These are phyloP conservation scores for Cryptosporidium viatorum DNA, from an alignment of 169 alveolate genomes.

Conservation along the genomic window DNA sequence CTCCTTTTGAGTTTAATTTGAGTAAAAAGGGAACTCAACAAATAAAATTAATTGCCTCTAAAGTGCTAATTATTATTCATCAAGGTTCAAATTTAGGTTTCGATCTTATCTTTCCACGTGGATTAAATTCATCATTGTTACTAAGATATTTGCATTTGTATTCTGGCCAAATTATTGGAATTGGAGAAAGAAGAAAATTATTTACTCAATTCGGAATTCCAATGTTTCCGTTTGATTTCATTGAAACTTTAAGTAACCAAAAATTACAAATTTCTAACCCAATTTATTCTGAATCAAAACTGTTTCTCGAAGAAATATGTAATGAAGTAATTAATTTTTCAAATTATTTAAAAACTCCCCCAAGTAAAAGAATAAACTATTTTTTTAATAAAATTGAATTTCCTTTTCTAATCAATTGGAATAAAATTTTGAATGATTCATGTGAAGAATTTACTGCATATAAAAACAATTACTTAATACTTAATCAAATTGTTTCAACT, in stretches of 20 bases:
- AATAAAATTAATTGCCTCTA: neutral
- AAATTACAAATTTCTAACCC: slow-evolving; percentile 9
- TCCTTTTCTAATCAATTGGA: slow-evolving; percentile 63
- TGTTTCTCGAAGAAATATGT: neutral
- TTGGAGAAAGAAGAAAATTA: slow-evolving; percentile 43
- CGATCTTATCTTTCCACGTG: slow-evolving; percentile 63
- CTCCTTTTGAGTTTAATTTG: neutral
- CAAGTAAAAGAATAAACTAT: slow-evolving; percentile 50
- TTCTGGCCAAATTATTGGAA: slow-evolving; percentile 61
- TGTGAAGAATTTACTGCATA: neutral
- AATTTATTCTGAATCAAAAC: neutral
- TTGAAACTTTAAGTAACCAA: slow-evolving; percentile 58
- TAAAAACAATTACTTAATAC: neutral
- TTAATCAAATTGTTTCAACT: neutral
- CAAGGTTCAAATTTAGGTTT: slow-evolving; percentile 54
- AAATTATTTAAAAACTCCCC: slow-evolving; percentile 42
- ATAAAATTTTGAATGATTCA: slow-evolving; percentile 2
- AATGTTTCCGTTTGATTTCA: slow-evolving; percentile 49
- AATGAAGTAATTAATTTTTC: slow-evolving; percentile 19
- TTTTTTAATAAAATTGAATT: slow-evolving; percentile 51
- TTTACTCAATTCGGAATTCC: slow-evolving; percentile 34
- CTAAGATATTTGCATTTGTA: slow-evolving; percentile 23
- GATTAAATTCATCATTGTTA: slow-evolving; percentile 55
- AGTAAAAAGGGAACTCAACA: neutral
- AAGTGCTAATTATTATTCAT: slow-evolving; percentile 36